A percentile compares a stretch with the other conserved stretches of the same genome.
phyloP scores from a whole-genome alignment of 176 grass and related monocot species.

The Pharus latifolius region DNA sequence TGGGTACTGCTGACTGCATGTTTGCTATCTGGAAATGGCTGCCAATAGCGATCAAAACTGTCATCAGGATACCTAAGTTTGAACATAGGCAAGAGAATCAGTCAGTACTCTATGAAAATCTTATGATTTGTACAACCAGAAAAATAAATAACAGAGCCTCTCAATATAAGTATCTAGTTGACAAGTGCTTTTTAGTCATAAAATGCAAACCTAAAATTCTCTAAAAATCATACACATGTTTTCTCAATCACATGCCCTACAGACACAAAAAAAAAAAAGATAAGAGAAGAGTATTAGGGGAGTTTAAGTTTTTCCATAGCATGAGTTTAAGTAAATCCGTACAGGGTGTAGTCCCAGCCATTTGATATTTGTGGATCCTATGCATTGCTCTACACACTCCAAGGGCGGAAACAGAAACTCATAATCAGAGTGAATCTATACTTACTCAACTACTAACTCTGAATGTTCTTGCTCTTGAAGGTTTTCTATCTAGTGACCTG shows the following conservation, averaged over 20 bases:
- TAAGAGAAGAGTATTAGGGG: not conserved
- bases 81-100: not conserved
- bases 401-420: not conserved
- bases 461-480: too few relatives aligned
- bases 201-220: not conserved
- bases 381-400: not conserved
- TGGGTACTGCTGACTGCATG: slow-evolving; percentile 68
- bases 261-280: not conserved
- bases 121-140: not conserved
- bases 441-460: too few relatives aligned
- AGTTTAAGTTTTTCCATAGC: not conserved
- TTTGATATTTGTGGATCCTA: not conserved
- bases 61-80: slow-evolving; percentile 85
- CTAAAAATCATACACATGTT: not conserved
- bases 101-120: not conserved
- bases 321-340: not conserved
- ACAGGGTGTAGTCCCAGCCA: not conserved
- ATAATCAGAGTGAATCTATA: too few relatives aligned
- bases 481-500: too few relatives aligned
- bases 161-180: not conserved
- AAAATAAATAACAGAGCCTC: not conserved
- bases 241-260: too few relatives aligned
- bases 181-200: not conserved
- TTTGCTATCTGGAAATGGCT: slow-evolving; percentile 51
- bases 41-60: slow-evolving; percentile 75